Evolutionary conservation across 1,284 basidiomycete genomes (phyloP), one percentile per base, ranked within the genome.

Genomic region (Taiwanofungus camphoratus): DNA sequence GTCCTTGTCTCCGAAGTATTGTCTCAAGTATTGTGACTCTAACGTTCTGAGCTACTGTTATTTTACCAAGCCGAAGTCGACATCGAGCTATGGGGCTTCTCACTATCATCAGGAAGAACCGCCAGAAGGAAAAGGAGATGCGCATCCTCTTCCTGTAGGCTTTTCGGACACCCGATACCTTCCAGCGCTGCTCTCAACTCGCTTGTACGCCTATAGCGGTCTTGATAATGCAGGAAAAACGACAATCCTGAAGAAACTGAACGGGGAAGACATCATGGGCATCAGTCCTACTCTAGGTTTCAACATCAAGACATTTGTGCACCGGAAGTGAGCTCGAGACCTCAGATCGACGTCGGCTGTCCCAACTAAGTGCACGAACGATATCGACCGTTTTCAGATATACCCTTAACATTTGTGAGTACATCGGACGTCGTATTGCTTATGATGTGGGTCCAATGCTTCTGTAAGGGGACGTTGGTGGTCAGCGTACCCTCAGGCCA

Each of bases 151-250:
- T 99, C 66, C 81, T 99, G 90, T 93, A 61, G 52, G 58, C 49
- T n/a, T n/a, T 33, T 9, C 15, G 19, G n/a, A 30, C 19, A 9
- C 24, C 19, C 12, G 36, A 23, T 18, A 27, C 9, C 29, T 22
- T n/a, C 19, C n/a, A 3, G 21, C 13, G 15, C 30, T 18, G 13
- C 12, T 18, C n/a, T 12, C 36, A 31, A 15, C 19, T 5, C 20
- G 30, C 24, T 22, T 11, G 27, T 38, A 44, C 34, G 21, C 13
- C 23, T 36, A 39, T 61, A 96, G 93, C 38, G 95, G 96, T n/a
- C 79, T 99, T 12, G 96, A 99, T 66, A 99, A 99, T 62, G 94
- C 94, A 1, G 96, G 96, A 40, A 99, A 99, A 71, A 98, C 96
- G 3, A 99, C 95, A 1, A 97, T 99, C 52, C 66, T 99, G 48